phyloP scores from a whole-genome alignment of 805 yeast species.

The Kodamaea fukazawae region DNA sequence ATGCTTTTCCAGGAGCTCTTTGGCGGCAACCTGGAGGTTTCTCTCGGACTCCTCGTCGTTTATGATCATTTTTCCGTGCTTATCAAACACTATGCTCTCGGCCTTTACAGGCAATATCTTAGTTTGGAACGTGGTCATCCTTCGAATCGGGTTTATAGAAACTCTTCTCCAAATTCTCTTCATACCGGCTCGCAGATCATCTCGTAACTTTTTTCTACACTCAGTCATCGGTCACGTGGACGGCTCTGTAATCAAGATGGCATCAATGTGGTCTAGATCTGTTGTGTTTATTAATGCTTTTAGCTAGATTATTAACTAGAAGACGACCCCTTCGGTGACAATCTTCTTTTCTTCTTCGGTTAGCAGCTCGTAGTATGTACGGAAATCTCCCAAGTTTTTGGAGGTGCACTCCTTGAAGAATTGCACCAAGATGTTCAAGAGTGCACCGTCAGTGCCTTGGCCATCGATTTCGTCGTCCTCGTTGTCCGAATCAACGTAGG shows the following conservation, averaged over 20 bases:
- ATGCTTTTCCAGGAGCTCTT: conserved; percentile 45
- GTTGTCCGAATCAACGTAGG: conserved; percentile 50
- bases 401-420: conserved; percentile 59
- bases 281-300: background rate
- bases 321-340: conserved; percentile 49
- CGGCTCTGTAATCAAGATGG: too few species aligned
- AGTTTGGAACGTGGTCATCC: conserved; percentile 20
- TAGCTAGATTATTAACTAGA: conserved; percentile 11
- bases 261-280: background rate
- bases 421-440: conserved; percentile 40
- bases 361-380: conserved; percentile 46
- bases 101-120: conserved; percentile 55
- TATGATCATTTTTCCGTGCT: conserved; percentile 37
- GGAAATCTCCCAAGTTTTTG: conserved; percentile 51
- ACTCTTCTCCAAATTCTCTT: conserved; percentile 3
- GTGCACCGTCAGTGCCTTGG: conserved; percentile 30
- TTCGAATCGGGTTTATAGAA: background rate
- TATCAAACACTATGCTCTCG: conserved; percentile 46
- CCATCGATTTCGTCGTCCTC: conserved; percentile 35
- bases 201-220: conserved; percentile 1
- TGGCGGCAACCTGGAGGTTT: conserved; percentile 58
- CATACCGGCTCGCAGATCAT: conserved; percentile 1
- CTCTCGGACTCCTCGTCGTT: conserved; percentile 50
- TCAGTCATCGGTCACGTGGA: conserved; percentile 2
- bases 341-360: conserved; percentile 52